Evolutionary conservation across 2,329 filamentous ascomycete species (phyloP).

Genomic region (Exserohilum rostratum): DNA sequence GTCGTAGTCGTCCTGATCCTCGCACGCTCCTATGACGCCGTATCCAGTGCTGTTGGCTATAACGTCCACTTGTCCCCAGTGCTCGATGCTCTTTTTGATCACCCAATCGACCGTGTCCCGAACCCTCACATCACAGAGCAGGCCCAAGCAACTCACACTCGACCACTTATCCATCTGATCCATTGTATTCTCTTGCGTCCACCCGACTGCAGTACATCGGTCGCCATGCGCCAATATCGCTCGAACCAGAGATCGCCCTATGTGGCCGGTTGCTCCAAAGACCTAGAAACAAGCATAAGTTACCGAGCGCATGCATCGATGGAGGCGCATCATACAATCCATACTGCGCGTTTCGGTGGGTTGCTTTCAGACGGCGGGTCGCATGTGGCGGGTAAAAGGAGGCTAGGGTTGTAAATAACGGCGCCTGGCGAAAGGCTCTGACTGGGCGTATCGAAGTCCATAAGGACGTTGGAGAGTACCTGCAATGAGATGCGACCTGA

Average conservation of each 20-base stretch:
- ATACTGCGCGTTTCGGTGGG: constrained; percentile 77
- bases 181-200: constrained; percentile 75
- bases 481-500: constrained; percentile 12
- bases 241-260: constrained; percentile 89
- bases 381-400: constrained; percentile 79
- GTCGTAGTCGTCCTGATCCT: constrained; percentile 95
- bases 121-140: constrained; percentile 89
- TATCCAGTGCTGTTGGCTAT: constrained; percentile 92
- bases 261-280: constrained; percentile 96
- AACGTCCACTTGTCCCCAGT: constrained; percentile 83
- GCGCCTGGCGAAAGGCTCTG: constrained; percentile 47
- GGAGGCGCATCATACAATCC: constrained; percentile 69
- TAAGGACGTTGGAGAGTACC: constrained; percentile 21
- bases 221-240: constrained; percentile 81
- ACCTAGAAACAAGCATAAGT: constrained; percentile 55
- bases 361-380: constrained; percentile 78
- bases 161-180: constrained; percentile 75
- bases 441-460: constrained; percentile 46
- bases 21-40: constrained; percentile 92
- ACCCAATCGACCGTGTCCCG: constrained; percentile 76
- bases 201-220: constrained; percentile 83
- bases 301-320: background rate
- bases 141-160: constrained; percentile 69
- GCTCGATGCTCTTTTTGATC: constrained; percentile 71
- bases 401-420: constrained; percentile 47